Percentiles rank a stretch among this genome's conserved stretches.
Evolutionary conservation across 2,329 filamentous ascomycete species (phyloP).

Genomic region (Trichoderma simmonsii): DNA sequence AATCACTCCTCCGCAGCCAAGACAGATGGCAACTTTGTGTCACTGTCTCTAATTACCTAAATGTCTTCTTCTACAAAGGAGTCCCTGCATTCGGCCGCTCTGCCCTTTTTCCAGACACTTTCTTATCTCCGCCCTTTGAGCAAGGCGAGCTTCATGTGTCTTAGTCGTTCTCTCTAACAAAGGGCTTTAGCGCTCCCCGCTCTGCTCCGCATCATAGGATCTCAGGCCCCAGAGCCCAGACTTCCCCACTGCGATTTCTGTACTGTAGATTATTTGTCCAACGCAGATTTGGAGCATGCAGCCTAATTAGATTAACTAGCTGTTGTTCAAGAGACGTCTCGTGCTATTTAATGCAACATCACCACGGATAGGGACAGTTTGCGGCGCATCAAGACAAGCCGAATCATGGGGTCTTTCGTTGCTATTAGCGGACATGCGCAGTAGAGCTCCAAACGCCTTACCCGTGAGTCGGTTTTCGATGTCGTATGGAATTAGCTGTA

Average conservation of each 20-base stretch:
- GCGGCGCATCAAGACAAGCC: too few species aligned
- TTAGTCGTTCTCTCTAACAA: background rate
- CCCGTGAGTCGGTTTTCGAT: background rate
- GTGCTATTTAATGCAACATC: slow-evolving; percentile 12
- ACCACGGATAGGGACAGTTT: background rate
- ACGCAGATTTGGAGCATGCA: background rate
- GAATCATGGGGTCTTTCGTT: background rate
- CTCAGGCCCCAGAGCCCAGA: background rate
- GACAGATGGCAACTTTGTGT: background rate
- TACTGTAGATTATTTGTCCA: background rate
- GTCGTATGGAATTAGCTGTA: background rate
- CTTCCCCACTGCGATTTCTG: slow-evolving; percentile 1
- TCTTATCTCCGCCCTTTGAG: background rate
- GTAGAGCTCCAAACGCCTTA: background rate
- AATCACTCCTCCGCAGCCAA: background rate
- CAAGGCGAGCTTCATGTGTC: background rate
- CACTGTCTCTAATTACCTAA: background rate
- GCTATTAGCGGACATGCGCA: background rate
- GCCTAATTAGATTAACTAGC: background rate
- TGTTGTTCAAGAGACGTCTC: background rate
- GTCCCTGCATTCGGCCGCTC: background rate
- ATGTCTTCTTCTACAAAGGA: background rate
- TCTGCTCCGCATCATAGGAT: slow-evolving; percentile 14
- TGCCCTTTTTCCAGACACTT: background rate
- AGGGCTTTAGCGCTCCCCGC: background rate